Evolutionary conservation across 2,329 filamentous ascomycete genomes (phyloP).

Genomic region (Plenodomus lindquistii): DNA sequence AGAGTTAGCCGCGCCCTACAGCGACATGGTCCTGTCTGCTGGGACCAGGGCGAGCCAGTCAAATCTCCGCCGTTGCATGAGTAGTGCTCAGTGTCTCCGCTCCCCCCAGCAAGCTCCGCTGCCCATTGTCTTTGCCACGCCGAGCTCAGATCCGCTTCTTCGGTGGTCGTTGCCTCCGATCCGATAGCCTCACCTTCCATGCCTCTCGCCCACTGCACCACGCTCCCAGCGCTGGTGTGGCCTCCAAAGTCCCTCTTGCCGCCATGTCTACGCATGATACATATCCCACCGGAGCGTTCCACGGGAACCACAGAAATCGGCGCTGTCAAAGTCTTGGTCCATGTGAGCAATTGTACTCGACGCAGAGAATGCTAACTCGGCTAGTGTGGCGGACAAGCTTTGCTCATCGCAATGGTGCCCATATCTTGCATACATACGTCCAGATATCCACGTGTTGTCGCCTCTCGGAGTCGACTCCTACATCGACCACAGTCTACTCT

Average conservation of each 20-base stretch:
- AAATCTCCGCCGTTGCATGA: conserved; percentile 8
- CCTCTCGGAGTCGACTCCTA: not conserved
- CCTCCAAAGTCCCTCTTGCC: too few relatives aligned
- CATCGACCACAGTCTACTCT: not conserved
- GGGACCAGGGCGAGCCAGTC: conserved; percentile 1
- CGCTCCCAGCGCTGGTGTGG: too few relatives aligned
- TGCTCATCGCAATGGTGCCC: not conserved
- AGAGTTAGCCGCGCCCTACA: not conserved
- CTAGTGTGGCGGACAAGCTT: too few relatives aligned
- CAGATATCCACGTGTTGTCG: not conserved
- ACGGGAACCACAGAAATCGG: too few relatives aligned
- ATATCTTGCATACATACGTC: too few relatives aligned
- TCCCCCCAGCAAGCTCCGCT: not conserved
- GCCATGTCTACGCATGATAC: too few relatives aligned
- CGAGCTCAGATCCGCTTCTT: not conserved
- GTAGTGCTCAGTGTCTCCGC: conserved; percentile 1
- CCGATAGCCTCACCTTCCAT: not conserved
- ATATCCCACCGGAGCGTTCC: too few relatives aligned
- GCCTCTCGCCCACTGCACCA: too few relatives aligned
- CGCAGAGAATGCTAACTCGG: too few relatives aligned
- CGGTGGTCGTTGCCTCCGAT: not conserved
- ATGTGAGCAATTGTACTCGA: too few relatives aligned
- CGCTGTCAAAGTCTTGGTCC: too few relatives aligned
- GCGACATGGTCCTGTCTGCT: not conserved
- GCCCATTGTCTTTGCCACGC: not conserved